phyloP scores from a whole-genome alignment of 108 stramenopile genomes.

The Mediolabrus comicus region DNA sequence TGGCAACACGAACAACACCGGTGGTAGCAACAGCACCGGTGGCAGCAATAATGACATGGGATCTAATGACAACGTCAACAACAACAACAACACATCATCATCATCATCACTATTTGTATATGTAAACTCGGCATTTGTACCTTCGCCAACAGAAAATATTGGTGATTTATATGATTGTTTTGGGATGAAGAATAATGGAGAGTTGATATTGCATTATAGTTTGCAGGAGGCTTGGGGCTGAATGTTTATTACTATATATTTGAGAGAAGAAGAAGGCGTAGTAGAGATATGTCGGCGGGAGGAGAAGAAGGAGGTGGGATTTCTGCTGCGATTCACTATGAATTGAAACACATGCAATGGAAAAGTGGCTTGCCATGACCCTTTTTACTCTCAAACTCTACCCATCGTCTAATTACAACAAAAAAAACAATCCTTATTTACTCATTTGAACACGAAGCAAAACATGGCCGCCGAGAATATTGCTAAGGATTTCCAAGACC shows the following conservation, averaged over 20 bases:
- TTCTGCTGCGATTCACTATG: too few species aligned
- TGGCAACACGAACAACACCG: not conserved
- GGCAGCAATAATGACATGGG: slow-evolving; percentile 2
- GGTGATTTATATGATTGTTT: slow-evolving; percentile 80
- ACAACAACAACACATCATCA: not conserved
- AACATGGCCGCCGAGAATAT: too few species aligned
- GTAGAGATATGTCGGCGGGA: too few species aligned
- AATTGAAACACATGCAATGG: too few species aligned
- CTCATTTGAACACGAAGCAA: too few species aligned
- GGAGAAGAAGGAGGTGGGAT: not conserved
- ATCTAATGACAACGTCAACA: slow-evolving; percentile 1
- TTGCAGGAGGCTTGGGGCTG: slow-evolving; percentile 89
- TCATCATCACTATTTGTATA: slow-evolving; percentile 71
- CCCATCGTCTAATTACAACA: too few species aligned
- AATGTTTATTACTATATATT: too few species aligned
- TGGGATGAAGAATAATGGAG: slow-evolving; percentile 71
- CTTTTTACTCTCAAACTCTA: too few species aligned
- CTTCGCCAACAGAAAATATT: slow-evolving; percentile 68
- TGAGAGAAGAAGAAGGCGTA: not conserved
- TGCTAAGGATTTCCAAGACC: too few species aligned
- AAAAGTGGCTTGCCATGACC: too few species aligned
- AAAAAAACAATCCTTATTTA: too few species aligned
- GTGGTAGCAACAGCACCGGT: not conserved
- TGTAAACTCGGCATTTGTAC: slow-evolving; percentile 75
- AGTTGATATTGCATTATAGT: slow-evolving; percentile 87